phyloP scores from a whole-genome alignment of 441 rosid species.

The Adansonia gregorii region DNA sequence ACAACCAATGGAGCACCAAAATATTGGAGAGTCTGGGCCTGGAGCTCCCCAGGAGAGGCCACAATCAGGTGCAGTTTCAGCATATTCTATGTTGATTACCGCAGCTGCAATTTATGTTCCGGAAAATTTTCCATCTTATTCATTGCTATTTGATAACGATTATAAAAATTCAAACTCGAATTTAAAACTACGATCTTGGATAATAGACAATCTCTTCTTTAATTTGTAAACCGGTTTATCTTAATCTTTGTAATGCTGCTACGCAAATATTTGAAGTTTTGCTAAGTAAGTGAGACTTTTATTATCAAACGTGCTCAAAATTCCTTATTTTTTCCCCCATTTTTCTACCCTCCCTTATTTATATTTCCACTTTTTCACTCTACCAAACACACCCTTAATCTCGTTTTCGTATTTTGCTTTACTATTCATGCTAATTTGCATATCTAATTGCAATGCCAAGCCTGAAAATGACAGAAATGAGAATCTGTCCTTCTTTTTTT shows the following conservation, averaged over 20 bases:
- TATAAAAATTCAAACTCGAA: not conserved
- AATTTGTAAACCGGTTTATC: no score
- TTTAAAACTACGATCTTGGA: not conserved
- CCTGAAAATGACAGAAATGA: not conserved
- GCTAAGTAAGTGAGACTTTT: no score
- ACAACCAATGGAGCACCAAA: not conserved
- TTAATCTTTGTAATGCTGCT: no score
- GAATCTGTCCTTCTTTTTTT: not conserved
- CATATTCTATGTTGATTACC: constrained; percentile 21
- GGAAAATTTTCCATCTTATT: not conserved
- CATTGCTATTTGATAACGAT: not conserved
- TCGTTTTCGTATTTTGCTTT: not conserved
- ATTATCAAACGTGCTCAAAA: not conserved
- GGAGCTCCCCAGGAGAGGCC: constrained; percentile 35
- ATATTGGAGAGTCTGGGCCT: not conserved
- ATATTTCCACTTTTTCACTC: not conserved
- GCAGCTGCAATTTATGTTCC: not conserved
- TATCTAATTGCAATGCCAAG: not conserved
- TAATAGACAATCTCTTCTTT: no score
- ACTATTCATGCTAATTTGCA: not conserved
- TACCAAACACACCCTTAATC: not conserved
- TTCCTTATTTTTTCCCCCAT: not conserved
- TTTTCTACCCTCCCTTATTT: not conserved
- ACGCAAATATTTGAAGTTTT: no score
- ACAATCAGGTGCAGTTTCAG: constrained; percentile 42